These are phyloP conservation scores for Dothistroma pini DNA, from an alignment of 2,329 filamentous ascomycete genomes.

Conservation along the genomic window DNA sequence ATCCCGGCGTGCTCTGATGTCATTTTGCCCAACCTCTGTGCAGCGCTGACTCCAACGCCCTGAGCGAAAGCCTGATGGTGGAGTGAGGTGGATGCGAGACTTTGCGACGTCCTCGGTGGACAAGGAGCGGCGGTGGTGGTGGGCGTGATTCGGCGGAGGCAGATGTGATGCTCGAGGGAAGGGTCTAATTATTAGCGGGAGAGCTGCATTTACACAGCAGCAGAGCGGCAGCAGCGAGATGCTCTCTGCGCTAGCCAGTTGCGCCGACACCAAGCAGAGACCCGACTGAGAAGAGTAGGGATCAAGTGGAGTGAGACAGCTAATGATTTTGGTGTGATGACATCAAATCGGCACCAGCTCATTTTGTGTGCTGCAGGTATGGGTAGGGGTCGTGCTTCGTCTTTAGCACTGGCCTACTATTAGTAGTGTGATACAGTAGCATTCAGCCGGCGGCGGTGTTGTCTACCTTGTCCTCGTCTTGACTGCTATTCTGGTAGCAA, in stretches of 20 bases:
- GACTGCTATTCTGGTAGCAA: not conserved
- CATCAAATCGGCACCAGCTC: conserved; percentile 1
- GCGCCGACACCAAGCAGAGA: not conserved
- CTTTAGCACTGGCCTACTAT: not conserved
- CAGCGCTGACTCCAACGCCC: not conserved
- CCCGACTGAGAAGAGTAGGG: not conserved
- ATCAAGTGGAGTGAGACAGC: conserved; percentile 1
- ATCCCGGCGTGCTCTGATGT: conserved; percentile 19
- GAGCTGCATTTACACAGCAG: not conserved
- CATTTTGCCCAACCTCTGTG: conserved; percentile 14
- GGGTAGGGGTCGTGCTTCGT: not conserved
- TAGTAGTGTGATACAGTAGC: too few species aligned
- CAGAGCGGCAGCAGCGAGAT: not conserved
- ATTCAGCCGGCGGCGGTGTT: not conserved
- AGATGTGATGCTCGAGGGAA: not conserved
- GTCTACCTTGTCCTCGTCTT: not conserved
- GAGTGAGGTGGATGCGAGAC: not conserved
- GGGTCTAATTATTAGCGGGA: conserved; percentile 10
- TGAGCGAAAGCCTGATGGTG: not conserved
- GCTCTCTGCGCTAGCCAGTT: conserved; percentile 1
- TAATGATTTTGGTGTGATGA: not conserved
- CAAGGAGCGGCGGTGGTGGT: not conserved
- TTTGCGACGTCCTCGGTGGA: not conserved
- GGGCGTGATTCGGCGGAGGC: not conserved
- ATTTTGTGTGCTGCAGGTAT: not conserved